Evolutionary conservation across 208 protist genomes (phyloP), one percentile per base, ranked within the genome.

Genomic region (Wallacemonas sp.): DNA sequence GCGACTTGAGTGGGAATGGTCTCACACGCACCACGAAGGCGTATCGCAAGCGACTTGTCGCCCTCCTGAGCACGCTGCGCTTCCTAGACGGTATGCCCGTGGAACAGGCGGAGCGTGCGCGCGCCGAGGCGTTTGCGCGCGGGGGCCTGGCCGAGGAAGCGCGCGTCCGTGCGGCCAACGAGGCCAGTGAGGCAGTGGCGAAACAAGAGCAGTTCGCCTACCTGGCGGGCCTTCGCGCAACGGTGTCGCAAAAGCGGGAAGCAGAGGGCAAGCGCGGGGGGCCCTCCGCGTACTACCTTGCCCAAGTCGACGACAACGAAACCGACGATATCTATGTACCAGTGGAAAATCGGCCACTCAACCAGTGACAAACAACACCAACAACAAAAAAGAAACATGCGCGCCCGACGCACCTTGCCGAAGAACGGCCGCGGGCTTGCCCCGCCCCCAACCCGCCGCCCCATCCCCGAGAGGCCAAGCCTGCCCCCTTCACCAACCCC

Each of bases 1-100:
- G 24, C 50, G 50, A 57, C 29, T 57, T 97, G 30, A 63, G 80
- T 4, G 94, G 93, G 26, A 98, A 98, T 68, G 69, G 21, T 2
- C 53, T 95, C 36, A 66, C 82, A 32, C 65, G 67, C 17, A 45
- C 30, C 6, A 68, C 85, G 27, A 63, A 38, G 32, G 59, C 76
- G n/a, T 96, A 97, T 68, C 83, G 97, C 39, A 96, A 97, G 65
- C 68, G 42, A 3, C 33, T 93, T 15, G 92, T 98, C 54, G 45
- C 66, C 3, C 41, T 55, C 1, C 66, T 92, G 8, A 50, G 79
- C 1, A 68, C 59, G 22, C 71, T 97, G 50, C 70, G 76, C 27
- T 91, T 73, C 53, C 71, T 96, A 19, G 91, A 96, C 63, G 79
- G 85, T 12, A 72, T 70, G 32, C 91, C 91, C 15, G 75, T 94